phyloP scores from a whole-genome alignment of 768 basidiomycete genomes.

The Filobasidium wieringae region DNA sequence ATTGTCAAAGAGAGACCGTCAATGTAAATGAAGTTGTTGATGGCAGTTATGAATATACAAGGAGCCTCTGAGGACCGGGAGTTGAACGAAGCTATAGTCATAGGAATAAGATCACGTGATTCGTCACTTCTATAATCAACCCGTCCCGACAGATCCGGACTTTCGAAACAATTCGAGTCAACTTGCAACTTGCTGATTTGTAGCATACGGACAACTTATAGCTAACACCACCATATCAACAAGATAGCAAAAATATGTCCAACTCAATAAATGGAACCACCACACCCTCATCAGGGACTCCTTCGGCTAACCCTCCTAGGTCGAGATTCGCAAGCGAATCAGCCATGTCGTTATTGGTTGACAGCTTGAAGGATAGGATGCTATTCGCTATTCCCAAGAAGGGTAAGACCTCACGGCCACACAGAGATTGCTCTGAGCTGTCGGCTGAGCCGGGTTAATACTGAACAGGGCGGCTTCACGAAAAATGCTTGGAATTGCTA shows the following conservation, averaged over 20 bases:
- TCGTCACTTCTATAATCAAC: too few relatives aligned
- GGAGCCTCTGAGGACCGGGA: too few relatives aligned
- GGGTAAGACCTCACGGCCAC: constrained; percentile 44
- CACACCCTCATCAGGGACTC: constrained; percentile 9
- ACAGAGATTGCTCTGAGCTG: background rate
- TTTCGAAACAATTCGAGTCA: too few relatives aligned
- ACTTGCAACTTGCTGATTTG: too few relatives aligned
- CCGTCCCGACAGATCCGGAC: too few relatives aligned
- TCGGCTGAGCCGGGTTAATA: background rate
- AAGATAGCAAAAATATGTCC: background rate
- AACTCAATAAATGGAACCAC: constrained; percentile 7
- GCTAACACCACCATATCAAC: too few relatives aligned
- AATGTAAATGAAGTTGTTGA: too few relatives aligned
- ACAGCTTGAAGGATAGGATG: constrained; percentile 68
- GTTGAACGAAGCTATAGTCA: too few relatives aligned
- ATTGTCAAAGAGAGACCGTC: too few relatives aligned
- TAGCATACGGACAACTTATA: too few relatives aligned
- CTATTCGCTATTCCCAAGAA: constrained; percentile 97
- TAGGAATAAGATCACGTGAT: too few relatives aligned
- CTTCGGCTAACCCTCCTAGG: constrained; percentile 13
- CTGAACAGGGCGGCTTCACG: constrained; percentile 72
- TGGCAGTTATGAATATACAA: too few relatives aligned
- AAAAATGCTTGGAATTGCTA: constrained; percentile 75
- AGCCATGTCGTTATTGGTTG: constrained; percentile 50
- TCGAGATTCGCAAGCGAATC: constrained; percentile 33